Base-by-base conservation (phyloP, 495 filamentous ascomycete genomes). In the Xylaria grammica region DNA sequence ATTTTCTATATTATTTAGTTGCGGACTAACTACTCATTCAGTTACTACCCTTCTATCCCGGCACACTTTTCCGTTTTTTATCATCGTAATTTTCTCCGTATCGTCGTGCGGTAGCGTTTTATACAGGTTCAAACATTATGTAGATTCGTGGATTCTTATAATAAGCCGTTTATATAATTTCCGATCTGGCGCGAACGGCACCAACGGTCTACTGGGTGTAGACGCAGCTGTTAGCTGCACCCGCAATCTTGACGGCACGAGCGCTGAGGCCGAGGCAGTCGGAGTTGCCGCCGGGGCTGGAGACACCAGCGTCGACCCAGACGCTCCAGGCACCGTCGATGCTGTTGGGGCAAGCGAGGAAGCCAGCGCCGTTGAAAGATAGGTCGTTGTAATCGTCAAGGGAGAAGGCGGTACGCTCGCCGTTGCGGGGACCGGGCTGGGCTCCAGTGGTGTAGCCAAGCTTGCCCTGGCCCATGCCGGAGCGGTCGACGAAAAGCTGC, bases 401-500 rank as follows among this genome's bases (percentile, higher is more conserved):
- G 24, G 71, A 60, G 78, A 82, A 86, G 30, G 77, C 73, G 53
- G 74, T 72, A 26, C 75, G 75, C 72, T 83, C 81, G n/a, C 68
- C 66, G 63, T 81, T 77, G 54, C 66, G 71, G 13, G 77, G 78
- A 15, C 72, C 54, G 9, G 72, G 58, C 51, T 78, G 63, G 46
- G 69, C 75, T 24, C 78, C 79, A 38, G 74, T 81, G 20, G 79
- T 81, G 69, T 85, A 86, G 46, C 79, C 79, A 60, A 85, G 71
- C 36, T 74, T 77, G 49, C 84, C 84, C 60, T 83, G 81, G 62
- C 81, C 82, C 82, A 85, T 85, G 67, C 82, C 82, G 45, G 82
- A 85, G 51, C 81, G 81, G 63, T 86, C 84, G 40, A 79, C 81
- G 56, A 71, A 82, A 60, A 84, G 65, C 70, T 81, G 72, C 71